A percentile compares a stretch with the other conserved stretches of the same genome.
phyloP scores from a whole-genome alignment of 2,329 filamentous ascomycete species.

The Cladosporium cucumerinum region DNA sequence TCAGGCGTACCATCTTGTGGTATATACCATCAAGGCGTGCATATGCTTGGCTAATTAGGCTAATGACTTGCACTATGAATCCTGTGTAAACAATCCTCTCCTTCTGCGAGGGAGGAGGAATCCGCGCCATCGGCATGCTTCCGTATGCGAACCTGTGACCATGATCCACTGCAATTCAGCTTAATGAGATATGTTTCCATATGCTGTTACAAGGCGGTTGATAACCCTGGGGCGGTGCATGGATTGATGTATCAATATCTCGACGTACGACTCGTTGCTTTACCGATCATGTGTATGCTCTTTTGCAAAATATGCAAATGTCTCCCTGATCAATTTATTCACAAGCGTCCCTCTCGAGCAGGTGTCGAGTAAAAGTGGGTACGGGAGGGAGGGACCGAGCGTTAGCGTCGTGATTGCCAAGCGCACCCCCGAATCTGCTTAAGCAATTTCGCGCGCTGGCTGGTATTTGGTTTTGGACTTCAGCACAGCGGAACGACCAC shows the following conservation, averaged over 20 bases:
- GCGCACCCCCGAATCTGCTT: neutral
- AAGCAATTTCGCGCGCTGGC: neutral
- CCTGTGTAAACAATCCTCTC: neutral
- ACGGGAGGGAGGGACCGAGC: neutral
- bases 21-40: neutral
- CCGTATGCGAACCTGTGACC: neutral
- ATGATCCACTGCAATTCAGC: neutral
- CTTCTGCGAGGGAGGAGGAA: neutral
- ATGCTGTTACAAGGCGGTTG: neutral
- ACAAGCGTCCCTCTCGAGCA: neutral
- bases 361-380: neutral
- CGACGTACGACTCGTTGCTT: neutral
- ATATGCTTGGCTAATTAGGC: neutral
- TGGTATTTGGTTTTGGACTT: slow-evolving; percentile 13
- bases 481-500: slow-evolving; percentile 12
- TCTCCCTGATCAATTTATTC: neutral
- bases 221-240: neutral
- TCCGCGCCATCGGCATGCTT: neutral
- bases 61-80: neutral
- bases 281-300: neutral
- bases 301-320: neutral
- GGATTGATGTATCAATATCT: neutral
- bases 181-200: neutral
- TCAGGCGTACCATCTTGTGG: neutral
- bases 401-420: neutral